These are phyloP conservation scores for Cladosporium cucumerinum DNA, from an alignment of 2,329 filamentous ascomycete species.

Conservation along the genomic window DNA sequence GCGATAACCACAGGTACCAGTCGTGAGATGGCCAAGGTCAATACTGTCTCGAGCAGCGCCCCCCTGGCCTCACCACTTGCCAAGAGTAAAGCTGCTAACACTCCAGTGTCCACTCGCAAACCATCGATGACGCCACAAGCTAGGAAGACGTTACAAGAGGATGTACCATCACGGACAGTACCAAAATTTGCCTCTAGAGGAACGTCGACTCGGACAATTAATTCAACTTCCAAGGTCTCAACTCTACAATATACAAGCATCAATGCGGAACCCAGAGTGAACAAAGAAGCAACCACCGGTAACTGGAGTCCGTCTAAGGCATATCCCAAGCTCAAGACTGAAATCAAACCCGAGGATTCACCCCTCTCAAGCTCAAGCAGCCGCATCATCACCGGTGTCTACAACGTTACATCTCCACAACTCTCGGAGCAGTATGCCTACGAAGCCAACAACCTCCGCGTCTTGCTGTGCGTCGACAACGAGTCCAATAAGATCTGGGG, in stretches of 20 bases:
- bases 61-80: background rate
- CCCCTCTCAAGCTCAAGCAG: conserved; percentile 11
- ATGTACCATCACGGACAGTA: background rate
- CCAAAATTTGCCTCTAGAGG: background rate
- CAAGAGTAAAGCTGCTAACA: conserved; percentile 18
- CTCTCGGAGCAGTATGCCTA: conserved; percentile 22
- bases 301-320: background rate
- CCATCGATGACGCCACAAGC: conserved; percentile 11
- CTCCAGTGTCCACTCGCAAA: conserved; percentile 6
- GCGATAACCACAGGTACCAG: background rate
- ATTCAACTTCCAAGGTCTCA: background rate
- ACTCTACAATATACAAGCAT: background rate
- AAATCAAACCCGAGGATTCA: conserved; percentile 18
- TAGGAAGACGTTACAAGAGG: background rate
- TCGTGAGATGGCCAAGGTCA: conserved; percentile 19
- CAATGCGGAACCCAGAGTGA: conserved; percentile 14
- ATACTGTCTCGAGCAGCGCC: background rate
- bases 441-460: conserved; percentile 28
- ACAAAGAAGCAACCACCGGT: background rate
- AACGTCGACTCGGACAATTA: background rate
- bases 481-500: conserved; percentile 45
- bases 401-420: conserved; percentile 36
- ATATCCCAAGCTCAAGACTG: conserved; percentile 14
- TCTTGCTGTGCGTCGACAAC: conserved; percentile 40
- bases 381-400: conserved; percentile 44